These are phyloP conservation scores for Suillus spraguei DNA, from an alignment of 768 basidiomycete species.

Conservation along the genomic window DNA sequence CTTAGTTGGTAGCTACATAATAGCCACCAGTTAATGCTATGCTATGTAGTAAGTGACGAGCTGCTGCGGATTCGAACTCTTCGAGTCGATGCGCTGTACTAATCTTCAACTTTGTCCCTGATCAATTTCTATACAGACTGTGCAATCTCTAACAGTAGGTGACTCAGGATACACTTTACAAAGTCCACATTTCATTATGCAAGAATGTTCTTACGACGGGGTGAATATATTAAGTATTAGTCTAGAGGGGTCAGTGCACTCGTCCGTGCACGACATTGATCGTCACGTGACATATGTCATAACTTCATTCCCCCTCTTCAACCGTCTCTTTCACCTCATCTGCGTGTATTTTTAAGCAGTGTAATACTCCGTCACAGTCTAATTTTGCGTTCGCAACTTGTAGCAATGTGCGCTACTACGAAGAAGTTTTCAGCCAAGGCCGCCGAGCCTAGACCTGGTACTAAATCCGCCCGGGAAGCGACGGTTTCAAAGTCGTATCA, in stretches of 20 bases:
- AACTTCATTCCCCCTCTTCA: constrained; percentile 28
- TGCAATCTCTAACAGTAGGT: too few relatives aligned
- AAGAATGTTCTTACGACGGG: neutral
- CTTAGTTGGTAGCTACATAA: neutral
- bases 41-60: too few relatives aligned
- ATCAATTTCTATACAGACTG: neutral
- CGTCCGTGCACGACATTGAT: constrained; percentile 33
- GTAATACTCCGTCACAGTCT: constrained; percentile 6
- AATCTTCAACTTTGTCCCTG: neutral
- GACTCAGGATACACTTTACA: too few relatives aligned
- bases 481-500: constrained; percentile 38
- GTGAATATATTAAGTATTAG: neutral
- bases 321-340: constrained; percentile 15
- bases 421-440: constrained; percentile 45
- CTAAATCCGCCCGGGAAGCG: constrained; percentile 29
- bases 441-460: constrained; percentile 16
- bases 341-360: neutral
- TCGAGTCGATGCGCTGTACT: neutral
- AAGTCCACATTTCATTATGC: neutral
- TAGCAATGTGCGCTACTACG: constrained; percentile 26
- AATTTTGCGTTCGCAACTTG: neutral
- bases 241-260: constrained; percentile 10
- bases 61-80: too few relatives aligned
- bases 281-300: constrained; percentile 27
- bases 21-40: too few relatives aligned